Percentiles rank a stretch among this genome's conserved stretches.
Evolutionary conservation across 2,329 filamentous ascomycete genomes (phyloP).

Genomic region (Biscogniauxia mediterranea): DNA sequence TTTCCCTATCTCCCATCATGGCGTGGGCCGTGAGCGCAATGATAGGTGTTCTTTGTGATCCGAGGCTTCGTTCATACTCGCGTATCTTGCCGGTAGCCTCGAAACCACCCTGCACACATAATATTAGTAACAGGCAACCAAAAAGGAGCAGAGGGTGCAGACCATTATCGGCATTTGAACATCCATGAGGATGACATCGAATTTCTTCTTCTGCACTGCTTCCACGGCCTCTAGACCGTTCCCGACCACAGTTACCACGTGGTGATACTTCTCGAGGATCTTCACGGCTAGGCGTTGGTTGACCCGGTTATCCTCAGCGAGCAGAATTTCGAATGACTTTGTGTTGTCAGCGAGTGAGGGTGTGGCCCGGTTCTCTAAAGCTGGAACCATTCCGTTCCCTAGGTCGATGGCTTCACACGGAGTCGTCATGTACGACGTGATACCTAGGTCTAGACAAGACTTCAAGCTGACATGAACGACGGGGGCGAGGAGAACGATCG

Average conservation of each 20-base stretch:
- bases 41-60: conserved; percentile 83
- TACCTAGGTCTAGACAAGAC: conserved; percentile 88
- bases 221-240: conserved; percentile 94
- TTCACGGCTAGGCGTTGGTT: conserved; percentile 96
- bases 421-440: conserved; percentile 99
- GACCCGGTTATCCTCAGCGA: conserved; percentile 96
- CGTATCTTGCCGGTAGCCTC: conserved; percentile 96
- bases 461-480: conserved; percentile 89
- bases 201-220: conserved; percentile 86
- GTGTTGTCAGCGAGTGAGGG: conserved; percentile 91
- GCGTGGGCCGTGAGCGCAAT: conserved; percentile 96
- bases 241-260: conserved; percentile 86
- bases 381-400: conserved; percentile 93
- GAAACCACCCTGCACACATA: conserved; percentile 71
- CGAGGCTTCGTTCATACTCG: conserved; percentile 84
- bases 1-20: conserved; percentile 97
- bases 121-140: neutral
- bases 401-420: conserved; percentile 92
- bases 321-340: conserved; percentile 89
- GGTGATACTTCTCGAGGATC: conserved; percentile 95
- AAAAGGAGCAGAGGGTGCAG: conserved; percentile 34
- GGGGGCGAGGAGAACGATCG: conserved; percentile 87
- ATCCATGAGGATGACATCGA: conserved; percentile 98
- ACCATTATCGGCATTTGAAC: conserved; percentile 99
- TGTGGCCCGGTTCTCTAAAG: conserved; percentile 87